Evolutionary conservation across 1,139 yeast genomes (phyloP).

Genomic region (Diutina mesorugosa): DNA sequence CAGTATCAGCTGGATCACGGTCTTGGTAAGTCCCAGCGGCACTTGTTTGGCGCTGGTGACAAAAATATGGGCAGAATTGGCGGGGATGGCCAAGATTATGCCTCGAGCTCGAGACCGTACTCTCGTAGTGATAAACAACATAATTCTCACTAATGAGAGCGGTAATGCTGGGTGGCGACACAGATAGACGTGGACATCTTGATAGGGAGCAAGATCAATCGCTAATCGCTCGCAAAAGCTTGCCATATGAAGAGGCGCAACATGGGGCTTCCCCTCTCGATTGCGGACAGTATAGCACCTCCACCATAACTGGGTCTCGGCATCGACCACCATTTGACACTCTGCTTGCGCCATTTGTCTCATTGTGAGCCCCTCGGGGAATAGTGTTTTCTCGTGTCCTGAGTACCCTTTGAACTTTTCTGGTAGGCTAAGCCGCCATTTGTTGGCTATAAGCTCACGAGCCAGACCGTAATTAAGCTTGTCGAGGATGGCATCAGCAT

Average conservation of each 20-base stretch:
- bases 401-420: not conserved
- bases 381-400: not conserved
- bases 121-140: constrained; percentile 28
- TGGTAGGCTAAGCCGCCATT: not conserved
- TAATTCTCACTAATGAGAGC: constrained; percentile 47
- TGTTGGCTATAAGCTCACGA: not conserved
- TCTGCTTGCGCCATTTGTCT: constrained; percentile 66
- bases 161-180: constrained; percentile 56
- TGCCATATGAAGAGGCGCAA: constrained; percentile 24
- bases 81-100: constrained; percentile 57
- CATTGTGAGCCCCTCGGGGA: constrained; percentile 44
- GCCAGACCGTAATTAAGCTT: not conserved
- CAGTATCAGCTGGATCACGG: constrained; percentile 11
- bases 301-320: constrained; percentile 44
- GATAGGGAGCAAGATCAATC: not conserved
- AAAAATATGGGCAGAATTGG: constrained; percentile 52
- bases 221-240: constrained; percentile 9
- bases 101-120: constrained; percentile 11
- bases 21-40: not conserved
- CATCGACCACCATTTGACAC: constrained; percentile 47
- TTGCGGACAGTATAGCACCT: constrained; percentile 40
- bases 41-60: constrained; percentile 8
- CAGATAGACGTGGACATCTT: constrained; percentile 47
- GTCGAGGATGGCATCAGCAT: not conserved
- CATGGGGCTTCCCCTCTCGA: constrained; percentile 13